Percentiles rank a stretch among this genome's conserved stretches.
These are phyloP conservation scores for Citrullus colocynthis DNA, from an alignment of 306 rosid species.

Conservation along the genomic window DNA sequence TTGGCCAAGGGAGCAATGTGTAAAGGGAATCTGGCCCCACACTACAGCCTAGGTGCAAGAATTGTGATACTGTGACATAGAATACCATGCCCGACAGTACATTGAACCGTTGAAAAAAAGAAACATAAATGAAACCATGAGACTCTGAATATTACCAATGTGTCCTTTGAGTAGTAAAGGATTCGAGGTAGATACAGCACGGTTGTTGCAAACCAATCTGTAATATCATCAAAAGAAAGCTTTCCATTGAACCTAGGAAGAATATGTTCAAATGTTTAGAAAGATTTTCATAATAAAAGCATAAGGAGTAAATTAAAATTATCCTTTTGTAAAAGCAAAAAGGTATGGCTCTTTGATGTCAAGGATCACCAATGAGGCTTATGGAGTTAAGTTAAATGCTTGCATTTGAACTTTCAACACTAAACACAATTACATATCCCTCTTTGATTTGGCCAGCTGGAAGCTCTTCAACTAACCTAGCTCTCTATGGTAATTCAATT, in stretches of 20 bases:
- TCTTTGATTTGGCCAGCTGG: neutral
- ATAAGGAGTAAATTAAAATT: neutral
- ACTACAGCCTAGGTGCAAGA: neutral
- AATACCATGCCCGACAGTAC: neutral
- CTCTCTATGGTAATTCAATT: neutral
- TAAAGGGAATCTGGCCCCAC: neutral
- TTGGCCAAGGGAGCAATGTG: neutral
- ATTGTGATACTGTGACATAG: neutral
- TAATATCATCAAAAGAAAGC: constrained; percentile 49
- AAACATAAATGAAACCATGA: neutral
- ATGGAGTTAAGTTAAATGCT: neutral
- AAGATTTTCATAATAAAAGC: neutral
- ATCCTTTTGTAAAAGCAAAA: neutral
- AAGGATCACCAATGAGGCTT: neutral
- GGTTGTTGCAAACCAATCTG: constrained; percentile 83
- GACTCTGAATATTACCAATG: constrained; percentile 46
- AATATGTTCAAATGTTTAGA: neutral
- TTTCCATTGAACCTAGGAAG: constrained; percentile 56
- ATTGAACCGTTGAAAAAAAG: neutral
- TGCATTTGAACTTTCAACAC: neutral
- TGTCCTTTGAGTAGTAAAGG: constrained; percentile 60
- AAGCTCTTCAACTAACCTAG: neutral
- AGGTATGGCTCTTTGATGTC: neutral
- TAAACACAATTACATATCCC: neutral
- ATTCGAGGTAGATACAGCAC: constrained; percentile 67